Conservation (phyloP, 179 eudicot species). For the Nepenthes alata region DNA sequence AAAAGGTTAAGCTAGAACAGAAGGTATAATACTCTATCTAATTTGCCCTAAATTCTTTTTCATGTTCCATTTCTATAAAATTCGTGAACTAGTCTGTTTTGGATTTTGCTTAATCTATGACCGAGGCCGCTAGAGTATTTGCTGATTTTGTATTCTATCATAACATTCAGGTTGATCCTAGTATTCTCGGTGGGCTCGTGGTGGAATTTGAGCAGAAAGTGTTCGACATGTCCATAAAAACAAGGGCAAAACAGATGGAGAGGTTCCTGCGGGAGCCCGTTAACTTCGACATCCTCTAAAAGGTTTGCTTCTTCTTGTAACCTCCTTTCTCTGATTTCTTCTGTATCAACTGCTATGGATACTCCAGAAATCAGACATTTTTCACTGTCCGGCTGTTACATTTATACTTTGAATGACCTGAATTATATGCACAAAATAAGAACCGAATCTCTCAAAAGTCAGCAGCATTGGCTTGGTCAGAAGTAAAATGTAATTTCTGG, state of each 20-base stretch:
- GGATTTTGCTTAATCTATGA: no score
- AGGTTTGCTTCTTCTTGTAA: not conserved
- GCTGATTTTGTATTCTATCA: not conserved
- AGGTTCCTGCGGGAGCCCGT: conserved; percentile 32
- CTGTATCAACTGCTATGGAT: not conserved
- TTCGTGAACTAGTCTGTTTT: no score
- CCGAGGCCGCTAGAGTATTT: not conserved
- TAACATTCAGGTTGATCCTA: conserved; percentile 55
- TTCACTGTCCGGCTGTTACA: no score
- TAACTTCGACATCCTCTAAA: conserved; percentile 10
- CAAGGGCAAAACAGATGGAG: conserved; percentile 88
- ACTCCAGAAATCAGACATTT: no score
- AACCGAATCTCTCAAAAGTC: no score
- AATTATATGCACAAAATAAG: no score
- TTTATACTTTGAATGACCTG: no score
- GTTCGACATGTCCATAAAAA: conserved; percentile 86
- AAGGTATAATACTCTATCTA: conserved; percentile 33
- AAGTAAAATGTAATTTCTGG: no score
- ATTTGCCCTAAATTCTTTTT: not conserved
- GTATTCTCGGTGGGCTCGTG: conserved; percentile 84
- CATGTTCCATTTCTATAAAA: no score
- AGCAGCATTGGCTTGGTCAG: no score
- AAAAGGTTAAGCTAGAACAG: conserved; percentile 59
- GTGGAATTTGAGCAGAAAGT: conserved; percentile 78
- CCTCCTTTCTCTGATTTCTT: not conserved